A percentile compares a stretch with the other conserved stretches of the same genome.
Conservation (phyloP, 2,329 filamentous ascomycete genomes). For the Pseudogymnoascus verrucosus region DNA sequence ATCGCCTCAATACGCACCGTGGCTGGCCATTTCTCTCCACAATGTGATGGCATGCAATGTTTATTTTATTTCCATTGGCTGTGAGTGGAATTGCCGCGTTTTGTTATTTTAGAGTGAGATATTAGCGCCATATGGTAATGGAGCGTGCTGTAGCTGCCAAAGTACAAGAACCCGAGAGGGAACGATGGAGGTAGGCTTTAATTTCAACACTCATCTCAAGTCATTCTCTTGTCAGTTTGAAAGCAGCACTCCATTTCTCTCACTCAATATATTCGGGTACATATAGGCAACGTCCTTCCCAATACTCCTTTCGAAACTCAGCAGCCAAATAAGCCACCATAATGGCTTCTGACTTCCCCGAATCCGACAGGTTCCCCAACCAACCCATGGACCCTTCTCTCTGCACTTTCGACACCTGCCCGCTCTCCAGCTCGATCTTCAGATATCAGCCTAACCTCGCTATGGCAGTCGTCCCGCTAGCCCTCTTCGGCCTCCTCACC, state of each 20-base stretch:
- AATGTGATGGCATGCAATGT: neutral
- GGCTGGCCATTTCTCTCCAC: neutral
- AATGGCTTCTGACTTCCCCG: neutral
- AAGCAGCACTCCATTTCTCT: neutral
- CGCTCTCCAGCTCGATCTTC: slow-evolving; percentile 35
- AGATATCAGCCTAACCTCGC: slow-evolving; percentile 45
- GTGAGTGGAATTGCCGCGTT: neutral
- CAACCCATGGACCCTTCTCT: neutral
- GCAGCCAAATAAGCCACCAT: neutral
- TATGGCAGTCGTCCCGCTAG: slow-evolving; percentile 45
- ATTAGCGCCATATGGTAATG: neutral
- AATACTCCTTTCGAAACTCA: neutral
- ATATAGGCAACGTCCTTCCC: neutral
- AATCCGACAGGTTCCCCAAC: neutral
- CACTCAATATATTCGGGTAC: neutral
- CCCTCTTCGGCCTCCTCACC: slow-evolving; percentile 39
- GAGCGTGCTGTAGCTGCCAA: neutral
- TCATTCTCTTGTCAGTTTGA: neutral
- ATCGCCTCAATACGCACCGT: neutral
- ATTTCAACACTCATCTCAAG: neutral
- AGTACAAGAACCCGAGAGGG: neutral
- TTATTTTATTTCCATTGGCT: slow-evolving; percentile 3
- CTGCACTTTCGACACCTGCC: slow-evolving; percentile 32
- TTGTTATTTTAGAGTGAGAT: neutral
- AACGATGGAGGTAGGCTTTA: neutral